Evolutionary conservation across 352 stramenopile species (phyloP).

Genomic region (Pythium pyrilobum): DNA sequence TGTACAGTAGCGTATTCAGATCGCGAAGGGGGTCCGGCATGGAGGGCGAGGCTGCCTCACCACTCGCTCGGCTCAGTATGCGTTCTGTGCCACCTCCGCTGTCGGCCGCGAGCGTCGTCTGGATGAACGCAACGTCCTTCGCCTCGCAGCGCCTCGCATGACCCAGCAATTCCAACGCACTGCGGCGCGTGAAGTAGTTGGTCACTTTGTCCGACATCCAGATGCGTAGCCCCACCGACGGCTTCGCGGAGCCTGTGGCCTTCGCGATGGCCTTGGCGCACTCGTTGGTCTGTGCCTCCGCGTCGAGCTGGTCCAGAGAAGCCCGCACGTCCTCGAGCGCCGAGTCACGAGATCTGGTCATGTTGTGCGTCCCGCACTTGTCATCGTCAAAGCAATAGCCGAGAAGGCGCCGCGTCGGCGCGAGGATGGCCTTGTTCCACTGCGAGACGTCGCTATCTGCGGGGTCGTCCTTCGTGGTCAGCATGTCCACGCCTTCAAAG

Average conservation of each 20-base stretch:
- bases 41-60: neutral
- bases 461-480: neutral
- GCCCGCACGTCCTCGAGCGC: conserved; percentile 10
- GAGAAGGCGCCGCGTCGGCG: conserved; percentile 6
- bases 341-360: conserved; percentile 9
- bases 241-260: neutral
- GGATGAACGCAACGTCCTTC: neutral
- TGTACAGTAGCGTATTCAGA: conserved; percentile 11
- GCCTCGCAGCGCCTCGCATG: neutral
- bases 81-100: too few relatives aligned
- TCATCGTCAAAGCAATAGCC: conserved; percentile 14
- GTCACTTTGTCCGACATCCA: neutral
- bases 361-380: conserved; percentile 4
- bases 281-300: conserved; percentile 6
- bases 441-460: conserved; percentile 7
- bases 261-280: conserved; percentile 6
- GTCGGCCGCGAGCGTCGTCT: too few relatives aligned
- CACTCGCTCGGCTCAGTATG: too few relatives aligned
- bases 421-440: conserved; percentile 12
- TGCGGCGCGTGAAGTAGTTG: neutral
- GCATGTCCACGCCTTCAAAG: conserved; percentile 20
- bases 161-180: neutral
- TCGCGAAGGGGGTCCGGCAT: neutral
- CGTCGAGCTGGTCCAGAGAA: conserved; percentile 8
- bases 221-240: neutral